Evolutionary conservation across 495 filamentous ascomycete genomes (phyloP).

Genomic region (Penicillium silybi): DNA sequence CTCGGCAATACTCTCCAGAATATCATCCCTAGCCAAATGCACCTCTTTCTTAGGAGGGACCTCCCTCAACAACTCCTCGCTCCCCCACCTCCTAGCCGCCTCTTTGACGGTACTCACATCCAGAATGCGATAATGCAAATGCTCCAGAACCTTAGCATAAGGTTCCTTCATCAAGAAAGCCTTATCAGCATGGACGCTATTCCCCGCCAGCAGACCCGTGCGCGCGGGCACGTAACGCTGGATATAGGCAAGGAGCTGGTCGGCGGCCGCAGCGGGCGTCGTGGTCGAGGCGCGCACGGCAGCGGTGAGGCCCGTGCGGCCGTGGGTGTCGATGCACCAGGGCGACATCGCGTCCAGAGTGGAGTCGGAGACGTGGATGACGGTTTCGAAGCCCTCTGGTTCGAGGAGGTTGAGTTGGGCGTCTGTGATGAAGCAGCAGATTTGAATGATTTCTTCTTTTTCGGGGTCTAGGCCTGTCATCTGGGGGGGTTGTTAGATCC

Average conservation of each 20-base stretch:
- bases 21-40: slow-evolving; percentile 85
- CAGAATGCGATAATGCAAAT: slow-evolving; percentile 84
- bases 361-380: slow-evolving; percentile 71
- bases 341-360: slow-evolving; percentile 72
- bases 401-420: slow-evolving; percentile 73
- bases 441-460: slow-evolving; percentile 80
- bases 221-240: slow-evolving; percentile 59
- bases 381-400: slow-evolving; percentile 67
- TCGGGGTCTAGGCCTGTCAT: slow-evolving; percentile 90
- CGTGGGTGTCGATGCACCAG: slow-evolving; percentile 64
- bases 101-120: slow-evolving; percentile 93
- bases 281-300: slow-evolving; percentile 70
- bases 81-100: slow-evolving; percentile 76
- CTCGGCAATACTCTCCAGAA: slow-evolving; percentile 91
- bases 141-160: slow-evolving; percentile 65
- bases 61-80: slow-evolving; percentile 49
- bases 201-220: slow-evolving; percentile 76
- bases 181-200: slow-evolving; percentile 86
- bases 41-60: slow-evolving; percentile 69
- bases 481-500: slow-evolving; percentile 38
- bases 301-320: slow-evolving; percentile 71
- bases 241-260: slow-evolving; percentile 73
- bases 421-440: slow-evolving; percentile 91
- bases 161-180: slow-evolving; percentile 73
- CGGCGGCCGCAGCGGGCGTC: slow-evolving; percentile 67